Evolutionary conservation across 129 eudicot genomes (phyloP), one percentile per base, ranked within the genome.

Genomic region (Tagetes erecta): DNA sequence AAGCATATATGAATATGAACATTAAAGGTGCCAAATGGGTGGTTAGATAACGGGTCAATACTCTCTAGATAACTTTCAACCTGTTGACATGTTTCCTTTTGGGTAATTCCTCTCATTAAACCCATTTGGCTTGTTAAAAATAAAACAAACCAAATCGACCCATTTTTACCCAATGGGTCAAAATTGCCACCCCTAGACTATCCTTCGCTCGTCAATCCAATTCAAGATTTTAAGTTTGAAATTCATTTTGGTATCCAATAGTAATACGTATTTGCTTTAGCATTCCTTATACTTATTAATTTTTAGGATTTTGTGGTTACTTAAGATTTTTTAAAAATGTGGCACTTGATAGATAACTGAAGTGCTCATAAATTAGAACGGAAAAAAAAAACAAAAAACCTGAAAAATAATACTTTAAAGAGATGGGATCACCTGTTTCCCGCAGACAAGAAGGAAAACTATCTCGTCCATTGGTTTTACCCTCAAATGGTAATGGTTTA

Each of bases 371-470:
- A 13, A 39, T 44, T 0, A 3, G 49, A 44, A 3, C 8, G 30
- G 40, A 36, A 51, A 41, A 27, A 41, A 27, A 52, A 34, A 62
- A 37, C 31, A 14, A 49, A 73, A 46, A 6, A 8, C 38, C 12
- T 8, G 7, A 57, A 59, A 10, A 34, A 33, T 8, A 34, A 34
- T 10, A 59, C 42, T 33, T 9, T 59, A 33, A 35, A 35, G 14
- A 35, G 14, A 8, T 38, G 13, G 13, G 59, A 41, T 75, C 83
- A 92, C 97, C 97, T 82, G 92, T 69, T 83, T 84, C 89, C n/a
- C 80, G 75, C 79, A 72, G 64, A 67, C 73, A 34, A 13, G 50
- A 36, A 72, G 89, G 65, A 77, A 90, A 78, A 88, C 87, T 78
- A 76, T 85, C 93, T 70, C 80, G 82, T 77, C 81, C 88, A 73